These are phyloP conservation scores for Hypoxylon subgilvum DNA, from an alignment of 495 filamentous ascomycete species.

Conservation along the genomic window DNA sequence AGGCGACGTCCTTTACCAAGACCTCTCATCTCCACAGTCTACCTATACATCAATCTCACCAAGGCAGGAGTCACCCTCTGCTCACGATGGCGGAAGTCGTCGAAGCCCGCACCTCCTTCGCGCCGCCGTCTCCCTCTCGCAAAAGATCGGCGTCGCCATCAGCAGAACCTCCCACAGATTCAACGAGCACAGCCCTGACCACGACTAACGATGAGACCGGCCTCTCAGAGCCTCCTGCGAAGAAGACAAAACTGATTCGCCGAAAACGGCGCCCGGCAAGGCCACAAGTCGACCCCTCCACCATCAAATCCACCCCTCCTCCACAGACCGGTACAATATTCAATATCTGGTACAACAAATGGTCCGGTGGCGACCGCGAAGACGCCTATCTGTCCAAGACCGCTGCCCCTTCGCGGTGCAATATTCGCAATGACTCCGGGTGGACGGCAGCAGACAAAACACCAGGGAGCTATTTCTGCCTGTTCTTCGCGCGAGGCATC, in stretches of 20 bases:
- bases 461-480: constrained; percentile 83
- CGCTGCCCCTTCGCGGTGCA: constrained; percentile 76
- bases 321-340: constrained; percentile 91
- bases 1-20: no score
- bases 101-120: no score
- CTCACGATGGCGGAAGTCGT: no score
- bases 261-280: constrained; percentile 71
- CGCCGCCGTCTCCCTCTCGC: no score
- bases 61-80: no score
- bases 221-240: no score
- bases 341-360: constrained; percentile 97
- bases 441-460: constrained; percentile 85
- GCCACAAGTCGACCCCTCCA: constrained; percentile 79
- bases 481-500: constrained; percentile 83
- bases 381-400: constrained; percentile 82
- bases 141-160: no score
- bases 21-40: no score
- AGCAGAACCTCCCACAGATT: no score
- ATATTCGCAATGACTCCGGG: constrained; percentile 78
- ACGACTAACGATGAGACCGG: no score
- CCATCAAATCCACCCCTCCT: constrained; percentile 77
- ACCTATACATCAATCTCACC: no score
- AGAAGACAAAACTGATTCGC: constrained; percentile 70
- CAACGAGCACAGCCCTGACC: no score
- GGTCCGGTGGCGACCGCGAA: constrained; percentile 91